Conservation (phyloP, 2,329 filamentous ascomycete genomes). For the Septoria linicola region DNA sequence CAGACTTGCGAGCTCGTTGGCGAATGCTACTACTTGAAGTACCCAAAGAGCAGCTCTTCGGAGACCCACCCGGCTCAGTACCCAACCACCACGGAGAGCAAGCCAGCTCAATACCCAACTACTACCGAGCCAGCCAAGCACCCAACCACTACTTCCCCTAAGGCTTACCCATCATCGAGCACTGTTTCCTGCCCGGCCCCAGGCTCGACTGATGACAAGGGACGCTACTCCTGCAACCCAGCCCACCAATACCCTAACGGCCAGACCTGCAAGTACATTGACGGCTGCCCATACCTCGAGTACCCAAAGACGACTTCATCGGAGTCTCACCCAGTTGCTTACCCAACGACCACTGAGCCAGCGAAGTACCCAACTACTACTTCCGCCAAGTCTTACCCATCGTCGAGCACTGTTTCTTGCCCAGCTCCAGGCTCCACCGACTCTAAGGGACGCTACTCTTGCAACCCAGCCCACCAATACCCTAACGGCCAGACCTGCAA, state of each 20-base stretch:
- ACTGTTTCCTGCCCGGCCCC: neutral
- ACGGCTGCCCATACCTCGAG: conserved; percentile 16
- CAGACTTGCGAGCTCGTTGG: conserved; percentile 18
- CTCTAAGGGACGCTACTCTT: conserved; percentile 12
- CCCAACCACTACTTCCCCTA: no score
- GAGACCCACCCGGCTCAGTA: neutral
- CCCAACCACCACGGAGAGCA: neutral
- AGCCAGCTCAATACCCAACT: neutral
- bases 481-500: conserved; percentile 22
- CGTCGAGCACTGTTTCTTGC: conserved; percentile 2
- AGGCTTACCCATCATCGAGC: conserved; percentile 4
- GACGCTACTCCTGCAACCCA: conserved; percentile 18
- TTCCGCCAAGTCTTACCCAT: neutral
- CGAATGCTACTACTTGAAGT: conserved; percentile 19
- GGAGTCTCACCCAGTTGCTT: no score
- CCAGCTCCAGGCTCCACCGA: conserved; percentile 5
- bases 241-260: conserved; percentile 24
- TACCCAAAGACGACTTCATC: conserved; percentile 6
- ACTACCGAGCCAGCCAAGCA: no score
- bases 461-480: conserved; percentile 26
- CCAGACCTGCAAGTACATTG: conserved; percentile 18
- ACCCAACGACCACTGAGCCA: neutral
- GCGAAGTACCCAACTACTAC: neutral
- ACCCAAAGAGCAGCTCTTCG: conserved; percentile 5
- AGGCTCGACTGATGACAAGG: conserved; percentile 3